These are phyloP conservation scores for Isatis tinctoria DNA, from an alignment of 345 rosid genomes.

Conservation along the genomic window DNA sequence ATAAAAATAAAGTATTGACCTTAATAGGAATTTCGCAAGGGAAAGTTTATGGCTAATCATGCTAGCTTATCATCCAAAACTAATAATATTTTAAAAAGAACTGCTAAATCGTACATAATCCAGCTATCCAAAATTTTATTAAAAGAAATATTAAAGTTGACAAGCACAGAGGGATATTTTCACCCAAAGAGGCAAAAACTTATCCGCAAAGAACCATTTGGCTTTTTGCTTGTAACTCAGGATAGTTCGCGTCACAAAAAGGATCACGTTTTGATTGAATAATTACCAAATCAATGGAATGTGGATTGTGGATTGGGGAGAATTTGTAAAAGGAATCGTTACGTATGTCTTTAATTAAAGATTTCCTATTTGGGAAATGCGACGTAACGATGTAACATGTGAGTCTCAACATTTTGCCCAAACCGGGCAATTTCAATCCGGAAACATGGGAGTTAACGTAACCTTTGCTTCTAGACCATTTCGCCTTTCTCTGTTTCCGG, in stretches of 20 bases:
- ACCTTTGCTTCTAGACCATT: conserved; percentile 2
- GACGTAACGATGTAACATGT: conserved; percentile 6
- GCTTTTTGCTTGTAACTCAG: conserved; percentile 4
- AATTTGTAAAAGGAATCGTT: neutral
- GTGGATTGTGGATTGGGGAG: neutral
- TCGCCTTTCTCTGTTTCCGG: neutral
- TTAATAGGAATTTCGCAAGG: neutral
- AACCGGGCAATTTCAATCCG: neutral
- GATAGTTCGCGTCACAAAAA: conserved; percentile 9
- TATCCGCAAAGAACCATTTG: conserved; percentile 23
- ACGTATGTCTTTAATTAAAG: conserved; percentile 6
- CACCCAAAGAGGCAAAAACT: conserved; percentile 22
- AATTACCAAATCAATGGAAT: conserved; percentile 11
- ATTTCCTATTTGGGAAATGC: conserved; percentile 18
- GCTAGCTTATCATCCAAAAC: neutral
- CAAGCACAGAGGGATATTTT: neutral
- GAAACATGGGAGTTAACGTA: neutral
- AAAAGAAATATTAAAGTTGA: neutral
- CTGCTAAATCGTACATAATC: neutral
- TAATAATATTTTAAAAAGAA: neutral
- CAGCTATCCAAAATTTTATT: neutral
- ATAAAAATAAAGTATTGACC: neutral
- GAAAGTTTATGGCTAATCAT: neutral
- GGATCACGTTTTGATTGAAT: conserved; percentile 6
- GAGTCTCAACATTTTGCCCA: conserved; percentile 10